Conservation (phyloP, 23 red algal genomes). For the Gracilaria vermiculophylla region DNA sequence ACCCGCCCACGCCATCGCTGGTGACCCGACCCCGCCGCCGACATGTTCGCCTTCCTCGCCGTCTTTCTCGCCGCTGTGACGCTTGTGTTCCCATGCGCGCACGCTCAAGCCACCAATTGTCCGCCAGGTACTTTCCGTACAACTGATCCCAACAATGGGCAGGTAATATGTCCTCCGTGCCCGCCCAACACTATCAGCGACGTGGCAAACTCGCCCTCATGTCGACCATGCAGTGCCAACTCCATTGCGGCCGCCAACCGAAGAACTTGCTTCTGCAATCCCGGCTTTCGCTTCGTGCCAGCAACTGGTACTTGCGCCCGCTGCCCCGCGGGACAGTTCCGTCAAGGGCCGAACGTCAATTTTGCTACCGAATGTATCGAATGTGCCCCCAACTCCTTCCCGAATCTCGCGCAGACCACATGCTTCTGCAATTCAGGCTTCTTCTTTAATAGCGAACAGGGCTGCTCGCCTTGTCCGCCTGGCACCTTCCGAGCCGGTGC, state of each 20-base stretch:
- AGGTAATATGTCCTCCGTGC: not conserved
- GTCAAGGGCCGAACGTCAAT: not conserved
- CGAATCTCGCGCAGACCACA: not conserved
- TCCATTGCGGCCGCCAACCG: not conserved
- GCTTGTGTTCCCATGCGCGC: not conserved
- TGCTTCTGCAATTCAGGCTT: slow-evolving; percentile 8
- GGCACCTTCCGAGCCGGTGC: slow-evolving; percentile 14
- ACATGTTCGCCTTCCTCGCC: not conserved
- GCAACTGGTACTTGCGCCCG: not conserved
- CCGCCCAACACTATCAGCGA: slow-evolving; percentile 9
- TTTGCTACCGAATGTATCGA: not conserved
- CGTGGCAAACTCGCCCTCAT: not conserved
- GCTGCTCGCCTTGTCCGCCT: slow-evolving; percentile 1
- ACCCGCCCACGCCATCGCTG: too few relatives aligned
- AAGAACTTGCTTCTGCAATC: not conserved
- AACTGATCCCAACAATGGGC: not conserved
- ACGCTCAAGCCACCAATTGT: not conserved
- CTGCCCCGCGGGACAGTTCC: not conserved
- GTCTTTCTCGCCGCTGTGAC: not conserved
- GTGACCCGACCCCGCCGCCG: too few relatives aligned
- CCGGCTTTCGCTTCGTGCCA: not conserved
- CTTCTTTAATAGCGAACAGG: slow-evolving; percentile 4
- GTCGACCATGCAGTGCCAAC: not conserved
- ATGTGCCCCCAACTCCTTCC: slow-evolving; percentile 1
- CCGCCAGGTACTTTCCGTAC: not conserved